Percentiles rank a stretch among this genome's conserved stretches.
These are phyloP conservation scores for Bombardia bombarda DNA, from an alignment of 495 filamentous ascomycete species.

Conservation along the genomic window DNA sequence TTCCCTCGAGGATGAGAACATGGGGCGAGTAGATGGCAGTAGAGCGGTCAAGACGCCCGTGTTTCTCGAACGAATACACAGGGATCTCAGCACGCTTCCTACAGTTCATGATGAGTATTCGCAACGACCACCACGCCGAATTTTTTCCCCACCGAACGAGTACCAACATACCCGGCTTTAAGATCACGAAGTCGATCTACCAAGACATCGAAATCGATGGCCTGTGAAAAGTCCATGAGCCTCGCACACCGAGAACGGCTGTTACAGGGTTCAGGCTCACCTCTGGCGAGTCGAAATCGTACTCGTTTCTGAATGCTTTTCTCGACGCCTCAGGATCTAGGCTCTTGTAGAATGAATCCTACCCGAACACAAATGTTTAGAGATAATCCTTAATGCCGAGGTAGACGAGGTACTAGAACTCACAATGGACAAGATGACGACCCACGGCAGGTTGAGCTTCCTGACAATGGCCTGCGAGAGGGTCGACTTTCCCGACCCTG, in stretches of 20 bases:
- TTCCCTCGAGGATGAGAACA: constrained; percentile 91
- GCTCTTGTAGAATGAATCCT: constrained; percentile 97
- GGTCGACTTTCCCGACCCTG: constrained; percentile 96
- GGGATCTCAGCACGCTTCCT: constrained; percentile 92
- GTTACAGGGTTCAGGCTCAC: constrained; percentile 18
- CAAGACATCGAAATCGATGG: constrained; percentile 89
- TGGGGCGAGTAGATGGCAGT: constrained; percentile 91
- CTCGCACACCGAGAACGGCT: not conserved
- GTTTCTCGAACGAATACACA: constrained; percentile 89
- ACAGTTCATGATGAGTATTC: not conserved
- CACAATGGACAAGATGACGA: constrained; percentile 95
- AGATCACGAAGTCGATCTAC: constrained; percentile 74
- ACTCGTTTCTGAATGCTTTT: constrained; percentile 79
- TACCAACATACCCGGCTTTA: constrained; percentile 72
- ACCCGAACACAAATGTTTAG: constrained; percentile 4
- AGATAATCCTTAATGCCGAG: not conserved
- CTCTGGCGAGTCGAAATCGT: constrained; percentile 89
- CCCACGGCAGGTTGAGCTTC: constrained; percentile 89
- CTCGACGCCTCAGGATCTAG: constrained; percentile 64
- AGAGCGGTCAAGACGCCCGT: constrained; percentile 70
- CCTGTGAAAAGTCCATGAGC: constrained; percentile 33
- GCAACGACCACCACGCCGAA: too few relatives aligned
- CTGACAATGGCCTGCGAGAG: constrained; percentile 85
- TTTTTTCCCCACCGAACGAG: too few relatives aligned
- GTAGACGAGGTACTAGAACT: too few relatives aligned